These are phyloP conservation scores for Blumeria hordei DNA, from an alignment of 2,329 filamentous ascomycete species.

Conservation along the genomic window DNA sequence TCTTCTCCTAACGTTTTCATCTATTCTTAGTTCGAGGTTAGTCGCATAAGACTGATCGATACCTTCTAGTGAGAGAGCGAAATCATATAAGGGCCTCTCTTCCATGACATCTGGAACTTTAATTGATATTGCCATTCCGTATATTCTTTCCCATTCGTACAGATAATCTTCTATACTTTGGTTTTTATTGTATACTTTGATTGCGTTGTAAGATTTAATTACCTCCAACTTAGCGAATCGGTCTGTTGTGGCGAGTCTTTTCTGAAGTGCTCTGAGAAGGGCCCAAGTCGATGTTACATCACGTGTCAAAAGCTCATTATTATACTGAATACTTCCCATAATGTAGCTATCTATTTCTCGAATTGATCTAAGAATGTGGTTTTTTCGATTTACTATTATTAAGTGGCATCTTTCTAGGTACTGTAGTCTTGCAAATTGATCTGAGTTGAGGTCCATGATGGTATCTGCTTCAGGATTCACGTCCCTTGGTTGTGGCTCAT, in stretches of 20 bases:
- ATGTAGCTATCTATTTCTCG: too few species aligned
- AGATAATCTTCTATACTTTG: neutral
- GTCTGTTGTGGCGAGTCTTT: neutral
- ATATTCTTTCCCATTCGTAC: too few species aligned
- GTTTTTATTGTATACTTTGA: neutral
- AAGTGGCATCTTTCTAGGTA: too few species aligned
- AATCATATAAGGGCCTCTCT: neutral
- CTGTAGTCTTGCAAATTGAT: too few species aligned
- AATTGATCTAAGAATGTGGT: too few species aligned
- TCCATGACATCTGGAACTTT: neutral
- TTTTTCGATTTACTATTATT: too few species aligned
- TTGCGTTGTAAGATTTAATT: neutral
- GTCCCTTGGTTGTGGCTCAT: neutral
- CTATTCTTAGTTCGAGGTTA: constrained; percentile 1
- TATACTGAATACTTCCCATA: neutral
- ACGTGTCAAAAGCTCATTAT: neutral
- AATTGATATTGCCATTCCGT: neutral
- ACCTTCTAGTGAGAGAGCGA: neutral
- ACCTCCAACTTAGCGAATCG: neutral
- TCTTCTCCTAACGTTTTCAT: neutral
- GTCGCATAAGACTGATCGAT: neutral
- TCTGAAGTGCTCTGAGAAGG: neutral
- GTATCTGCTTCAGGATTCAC: too few species aligned
- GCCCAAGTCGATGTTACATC: neutral
- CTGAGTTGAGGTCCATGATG: too few species aligned